Conservation (phyloP, 208 protist species). For the Sergeia podlipaevii region DNA sequence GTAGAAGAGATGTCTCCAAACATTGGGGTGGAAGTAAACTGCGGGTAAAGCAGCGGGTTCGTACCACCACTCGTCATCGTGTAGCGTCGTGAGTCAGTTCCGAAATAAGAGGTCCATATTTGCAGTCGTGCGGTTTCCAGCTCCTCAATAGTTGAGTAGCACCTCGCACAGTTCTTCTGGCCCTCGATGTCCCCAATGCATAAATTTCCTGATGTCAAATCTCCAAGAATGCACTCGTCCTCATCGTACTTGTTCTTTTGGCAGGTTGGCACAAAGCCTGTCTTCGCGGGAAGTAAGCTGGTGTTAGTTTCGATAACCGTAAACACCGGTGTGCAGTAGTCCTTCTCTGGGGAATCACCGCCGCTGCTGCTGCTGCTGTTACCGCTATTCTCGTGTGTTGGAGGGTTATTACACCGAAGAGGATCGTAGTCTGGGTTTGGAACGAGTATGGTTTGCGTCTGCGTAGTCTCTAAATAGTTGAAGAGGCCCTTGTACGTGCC, state of each 20-base stretch:
- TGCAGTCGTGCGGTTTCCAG: conserved; percentile 20
- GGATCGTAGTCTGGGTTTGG: conserved; percentile 31
- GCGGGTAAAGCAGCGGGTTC: conserved; percentile 65
- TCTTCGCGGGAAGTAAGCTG: conserved; percentile 48
- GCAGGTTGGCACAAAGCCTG: conserved; percentile 79
- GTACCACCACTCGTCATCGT: conserved; percentile 57
- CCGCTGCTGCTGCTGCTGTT: not conserved
- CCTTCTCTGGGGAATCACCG: not conserved
- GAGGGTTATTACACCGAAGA: not conserved
- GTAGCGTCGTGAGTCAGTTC: conserved; percentile 46
- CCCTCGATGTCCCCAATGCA: conserved; percentile 65
- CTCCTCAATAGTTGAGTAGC: conserved; percentile 18
- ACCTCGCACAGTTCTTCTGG: conserved; percentile 71
- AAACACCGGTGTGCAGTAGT: conserved; percentile 24
- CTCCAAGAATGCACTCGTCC: conserved; percentile 55
- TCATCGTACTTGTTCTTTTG: conserved; percentile 13
- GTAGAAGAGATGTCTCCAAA: conserved; percentile 19
- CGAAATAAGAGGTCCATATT: conserved; percentile 74
- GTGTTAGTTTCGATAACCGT: conserved; percentile 3
- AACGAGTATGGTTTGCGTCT: not conserved
- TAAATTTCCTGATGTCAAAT: conserved; percentile 25
- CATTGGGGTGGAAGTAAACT: conserved; percentile 30
- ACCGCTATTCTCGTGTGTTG: not conserved
- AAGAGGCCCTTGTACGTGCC: conserved; percentile 71
- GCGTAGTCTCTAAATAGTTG: conserved; percentile 53